phyloP scores from a whole-genome alignment of 805 yeast species.

The Zygotorulaspora chibaensis region DNA sequence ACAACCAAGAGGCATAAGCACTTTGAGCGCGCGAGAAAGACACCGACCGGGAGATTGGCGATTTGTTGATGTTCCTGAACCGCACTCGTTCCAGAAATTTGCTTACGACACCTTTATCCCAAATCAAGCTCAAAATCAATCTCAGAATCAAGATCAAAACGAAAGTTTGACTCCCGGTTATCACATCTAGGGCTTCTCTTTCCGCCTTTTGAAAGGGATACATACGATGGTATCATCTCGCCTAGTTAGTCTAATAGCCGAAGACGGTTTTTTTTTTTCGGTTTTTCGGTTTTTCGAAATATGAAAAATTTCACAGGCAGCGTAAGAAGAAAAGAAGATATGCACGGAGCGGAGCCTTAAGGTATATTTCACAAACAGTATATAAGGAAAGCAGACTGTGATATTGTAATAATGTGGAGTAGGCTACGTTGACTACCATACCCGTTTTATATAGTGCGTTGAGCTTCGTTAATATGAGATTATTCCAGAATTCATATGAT shows the following conservation, averaged over 20 bases:
- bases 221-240: no score
- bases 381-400: background rate
- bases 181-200: no score
- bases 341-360: constrained; percentile 1
- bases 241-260: no score
- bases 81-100: constrained; percentile 17
- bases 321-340: constrained; percentile 4
- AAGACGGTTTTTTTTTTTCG: no score
- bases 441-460: background rate
- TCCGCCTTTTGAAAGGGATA: no score
- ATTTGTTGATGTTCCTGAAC: constrained; percentile 29
- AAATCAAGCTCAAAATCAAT: no score
- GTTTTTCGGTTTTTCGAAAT: background rate
- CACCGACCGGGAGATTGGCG: constrained; percentile 40
- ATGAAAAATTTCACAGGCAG: background rate
- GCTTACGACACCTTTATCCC: background rate
- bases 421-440: background rate
- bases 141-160: no score
- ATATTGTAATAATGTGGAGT: background rate
- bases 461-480: constrained; percentile 51
- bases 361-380: background rate
- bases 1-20: constrained; percentile 40
- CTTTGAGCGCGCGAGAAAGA: constrained; percentile 31
- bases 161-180: no score
- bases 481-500: constrained; percentile 63